A percentile compares a stretch with the other conserved stretches of the same genome.
Conservation (phyloP, 495 filamentous ascomycete species). For the Penicillium taxi region DNA sequence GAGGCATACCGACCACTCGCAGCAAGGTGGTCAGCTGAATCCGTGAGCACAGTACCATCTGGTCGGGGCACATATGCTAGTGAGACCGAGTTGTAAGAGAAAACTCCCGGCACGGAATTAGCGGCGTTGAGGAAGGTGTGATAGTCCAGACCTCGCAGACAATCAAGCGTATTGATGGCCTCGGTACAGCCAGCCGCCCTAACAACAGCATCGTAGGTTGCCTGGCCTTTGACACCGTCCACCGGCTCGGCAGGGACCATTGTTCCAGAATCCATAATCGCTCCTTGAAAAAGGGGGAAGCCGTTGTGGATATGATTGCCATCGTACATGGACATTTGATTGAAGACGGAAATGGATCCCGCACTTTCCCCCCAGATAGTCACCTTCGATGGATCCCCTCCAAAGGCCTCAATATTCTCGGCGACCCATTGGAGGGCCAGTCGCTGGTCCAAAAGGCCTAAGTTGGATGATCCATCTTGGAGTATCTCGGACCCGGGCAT, state of each 20-base stretch:
- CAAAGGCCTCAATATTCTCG: constrained; percentile 49
- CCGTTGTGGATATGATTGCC: constrained; percentile 64
- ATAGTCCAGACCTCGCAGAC: constrained; percentile 54
- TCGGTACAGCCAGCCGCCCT: constrained; percentile 49
- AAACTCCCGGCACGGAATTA: constrained; percentile 57
- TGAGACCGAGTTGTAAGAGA: constrained; percentile 55
- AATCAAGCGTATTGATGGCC: constrained; percentile 49
- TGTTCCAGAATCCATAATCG: constrained; percentile 65
- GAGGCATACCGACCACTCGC: constrained; percentile 45
- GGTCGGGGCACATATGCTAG: constrained; percentile 60
- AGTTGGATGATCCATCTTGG: constrained; percentile 52
- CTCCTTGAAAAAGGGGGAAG: constrained; percentile 59
- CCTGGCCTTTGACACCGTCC: constrained; percentile 55
- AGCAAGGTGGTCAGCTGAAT: constrained; percentile 48
- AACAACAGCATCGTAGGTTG: constrained; percentile 57
- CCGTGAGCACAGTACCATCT: constrained; percentile 49
- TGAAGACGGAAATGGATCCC: constrained; percentile 61
- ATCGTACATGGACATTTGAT: constrained; percentile 62
- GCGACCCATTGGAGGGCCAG: constrained; percentile 46
- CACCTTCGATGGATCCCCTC: constrained; percentile 52
- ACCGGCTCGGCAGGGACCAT: constrained; percentile 56
- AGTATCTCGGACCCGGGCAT: constrained; percentile 61
- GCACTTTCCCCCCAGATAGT: constrained; percentile 71
- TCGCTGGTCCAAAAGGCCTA: constrained; percentile 47
- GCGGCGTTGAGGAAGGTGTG: constrained; percentile 52